Evolutionary conservation across 306 rosid genomes (phyloP), one percentile per base, ranked within the genome.

Genomic region (Inga leiocalycina): DNA sequence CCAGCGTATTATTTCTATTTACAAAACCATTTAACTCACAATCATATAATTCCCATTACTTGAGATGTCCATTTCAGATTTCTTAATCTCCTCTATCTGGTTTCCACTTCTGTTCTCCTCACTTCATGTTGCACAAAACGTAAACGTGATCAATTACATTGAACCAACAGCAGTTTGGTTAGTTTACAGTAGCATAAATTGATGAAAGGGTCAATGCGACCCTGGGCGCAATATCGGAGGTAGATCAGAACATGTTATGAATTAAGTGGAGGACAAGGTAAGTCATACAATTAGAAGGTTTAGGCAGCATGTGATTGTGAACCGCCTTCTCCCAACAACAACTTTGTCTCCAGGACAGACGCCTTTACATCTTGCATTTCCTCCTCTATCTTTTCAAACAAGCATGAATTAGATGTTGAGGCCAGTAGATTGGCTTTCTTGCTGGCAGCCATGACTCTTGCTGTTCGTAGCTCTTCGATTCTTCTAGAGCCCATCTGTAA

Each of bases 271-370:
- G 76, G 37, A 56, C 10, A 64, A 79, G 67, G 59, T 56, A 85
- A 80, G 80, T 2, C 79, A 66, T 61, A 64, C 41, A 45, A 75
- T 41, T 6, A 37, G 20, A 87, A 34, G 72, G 62, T 57, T 87
- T 66, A 85, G 84, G 83, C 45, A 87, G 85, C 85, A 79, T 49
- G 83, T 83, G 86, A 86, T 79, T 49, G 86, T 83, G 86, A 86
- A 80, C 70, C 79, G 81, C 86, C 90, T 49, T 85, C 89, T 67
- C 82, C 87, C 73, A 90, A 83, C 88, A 92, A 86, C 62, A 80
- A 71, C 70, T 80, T 92, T 79, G 97, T 93, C 87, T 91, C 97
- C 62, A 85, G 17, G 77, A 96, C 87, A 2, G 85, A 86, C 61
- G 86, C 79, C 34, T 88, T 84, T 44, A 91, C 78, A 72, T 83